phyloP scores from a whole-genome alignment of 2,329 filamentous ascomycete species.

The Aureobasidium sp. region DNA sequence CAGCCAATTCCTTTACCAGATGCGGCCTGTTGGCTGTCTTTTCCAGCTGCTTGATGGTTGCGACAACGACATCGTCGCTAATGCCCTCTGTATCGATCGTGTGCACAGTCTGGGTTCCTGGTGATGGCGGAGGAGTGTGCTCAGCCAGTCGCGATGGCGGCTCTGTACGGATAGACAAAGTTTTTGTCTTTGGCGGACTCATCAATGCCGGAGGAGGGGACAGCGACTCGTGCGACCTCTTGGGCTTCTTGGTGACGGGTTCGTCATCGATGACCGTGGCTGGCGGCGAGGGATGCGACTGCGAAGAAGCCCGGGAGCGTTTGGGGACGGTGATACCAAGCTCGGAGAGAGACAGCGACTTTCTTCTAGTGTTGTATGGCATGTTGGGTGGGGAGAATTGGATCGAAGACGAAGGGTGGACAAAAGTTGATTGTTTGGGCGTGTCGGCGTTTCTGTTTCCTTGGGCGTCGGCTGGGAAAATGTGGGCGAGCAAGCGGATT shows the following conservation, averaged over 20 bases:
- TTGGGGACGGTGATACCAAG: conserved; percentile 80
- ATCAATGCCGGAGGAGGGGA: conserved; percentile 31
- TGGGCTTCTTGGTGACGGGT: conserved; percentile 55
- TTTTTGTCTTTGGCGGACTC: conserved; percentile 39
- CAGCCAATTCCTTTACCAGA: conserved; percentile 86
- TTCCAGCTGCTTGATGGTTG: conserved; percentile 79
- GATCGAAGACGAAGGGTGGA: background rate
- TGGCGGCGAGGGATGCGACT: conserved; percentile 48
- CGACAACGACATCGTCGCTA: conserved; percentile 92
- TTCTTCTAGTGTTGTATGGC: conserved; percentile 95
- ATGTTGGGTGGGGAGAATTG: conserved; percentile 43
- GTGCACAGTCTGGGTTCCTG: conserved; percentile 42
- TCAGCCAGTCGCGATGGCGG: conserved; percentile 46
- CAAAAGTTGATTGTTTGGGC: conserved; percentile 11
- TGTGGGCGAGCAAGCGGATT: conserved; percentile 11
- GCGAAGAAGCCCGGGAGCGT: conserved; percentile 36
- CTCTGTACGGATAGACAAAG: conserved; percentile 42
- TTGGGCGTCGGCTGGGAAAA: conserved; percentile 8
- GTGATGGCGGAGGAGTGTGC: conserved; percentile 75
- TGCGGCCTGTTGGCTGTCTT: conserved; percentile 88
- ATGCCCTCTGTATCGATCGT: conserved; percentile 76
- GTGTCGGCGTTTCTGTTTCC: conserved; percentile 11
- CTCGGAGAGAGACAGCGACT: conserved; percentile 87
- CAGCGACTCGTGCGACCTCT: conserved; percentile 61
- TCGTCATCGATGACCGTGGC: conserved; percentile 56